Evolutionary conservation across 2,329 filamentous ascomycete species (phyloP).

Genomic region (Ascochyta pisi): DNA sequence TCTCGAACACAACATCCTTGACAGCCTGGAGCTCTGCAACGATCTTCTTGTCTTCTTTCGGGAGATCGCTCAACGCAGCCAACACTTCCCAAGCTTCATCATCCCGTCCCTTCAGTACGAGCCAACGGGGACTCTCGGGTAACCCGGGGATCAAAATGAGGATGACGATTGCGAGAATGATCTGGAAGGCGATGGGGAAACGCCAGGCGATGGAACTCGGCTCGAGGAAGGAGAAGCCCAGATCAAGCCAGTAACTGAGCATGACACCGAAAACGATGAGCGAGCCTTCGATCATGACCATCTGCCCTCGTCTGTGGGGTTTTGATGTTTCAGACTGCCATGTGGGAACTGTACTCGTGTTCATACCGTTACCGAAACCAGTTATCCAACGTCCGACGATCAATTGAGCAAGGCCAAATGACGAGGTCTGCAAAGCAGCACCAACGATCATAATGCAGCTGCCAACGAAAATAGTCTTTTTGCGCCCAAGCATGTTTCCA

Average conservation of each 20-base stretch:
- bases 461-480: slow-evolving; percentile 66
- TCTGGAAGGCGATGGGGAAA: slow-evolving; percentile 64
- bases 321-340: slow-evolving; percentile 58
- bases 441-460: slow-evolving; percentile 65
- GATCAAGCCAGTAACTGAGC: slow-evolving; percentile 52
- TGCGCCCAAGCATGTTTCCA: slow-evolving; percentile 66
- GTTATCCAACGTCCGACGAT: slow-evolving; percentile 60
- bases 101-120: slow-evolving; percentile 60
- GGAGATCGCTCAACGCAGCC: slow-evolving; percentile 48
- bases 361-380: slow-evolving; percentile 53
- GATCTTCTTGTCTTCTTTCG: slow-evolving; percentile 49
- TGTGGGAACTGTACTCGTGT: slow-evolving; percentile 50
- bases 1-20: slow-evolving; percentile 49
- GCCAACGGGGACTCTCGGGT: slow-evolving; percentile 56
- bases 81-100: slow-evolving; percentile 52
- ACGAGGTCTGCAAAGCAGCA: slow-evolving; percentile 63
- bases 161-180: slow-evolving; percentile 64
- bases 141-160: slow-evolving; percentile 55
- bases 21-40: slow-evolving; percentile 45
- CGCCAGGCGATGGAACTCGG: slow-evolving; percentile 49
- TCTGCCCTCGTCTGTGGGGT: slow-evolving; percentile 54
- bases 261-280: slow-evolving; percentile 55
- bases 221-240: slow-evolving; percentile 60
- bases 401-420: slow-evolving; percentile 55
- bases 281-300: slow-evolving; percentile 57